Conservation (phyloP, 306 rosid genomes). For the Amphicarpaea edgeworthii region DNA sequence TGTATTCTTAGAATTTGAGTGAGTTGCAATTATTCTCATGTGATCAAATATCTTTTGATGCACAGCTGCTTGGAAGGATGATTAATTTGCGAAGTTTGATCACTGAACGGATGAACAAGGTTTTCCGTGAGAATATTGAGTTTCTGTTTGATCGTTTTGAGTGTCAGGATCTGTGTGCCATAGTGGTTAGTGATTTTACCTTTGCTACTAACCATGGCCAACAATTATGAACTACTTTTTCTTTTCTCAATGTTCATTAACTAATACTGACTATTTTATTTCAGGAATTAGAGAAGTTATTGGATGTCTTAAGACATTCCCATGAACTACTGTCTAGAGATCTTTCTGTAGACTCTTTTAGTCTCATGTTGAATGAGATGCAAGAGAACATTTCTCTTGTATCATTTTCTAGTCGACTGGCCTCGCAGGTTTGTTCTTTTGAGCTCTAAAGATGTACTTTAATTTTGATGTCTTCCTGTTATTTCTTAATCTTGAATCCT, state of each 20-base stretch:
- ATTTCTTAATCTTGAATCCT: slow-evolving; percentile 26
- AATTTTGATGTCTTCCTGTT: slow-evolving; percentile 21
- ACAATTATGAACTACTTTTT: slow-evolving; percentile 25
- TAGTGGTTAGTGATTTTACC: slow-evolving; percentile 73
- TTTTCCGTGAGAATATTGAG: slow-evolving; percentile 92
- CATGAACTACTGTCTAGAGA: slow-evolving; percentile 85
- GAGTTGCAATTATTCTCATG: slow-evolving; percentile 14
- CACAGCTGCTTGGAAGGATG: slow-evolving; percentile 95
- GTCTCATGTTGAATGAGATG: slow-evolving; percentile 93
- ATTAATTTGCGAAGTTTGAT: slow-evolving; percentile 87
- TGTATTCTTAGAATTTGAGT: slow-evolving; percentile 1
- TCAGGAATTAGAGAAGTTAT: slow-evolving; percentile 91
- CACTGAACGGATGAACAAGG: slow-evolving; percentile 82
- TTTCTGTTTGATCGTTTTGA: slow-evolving; percentile 96
- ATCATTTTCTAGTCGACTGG: slow-evolving; percentile 94
- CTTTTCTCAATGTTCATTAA: slow-evolving; percentile 34
- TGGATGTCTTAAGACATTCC: slow-evolving; percentile 81
- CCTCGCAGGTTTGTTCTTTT: slow-evolving; percentile 83
- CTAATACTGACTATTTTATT: slow-evolving; percentile 45
- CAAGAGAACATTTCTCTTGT: slow-evolving; percentile 96
- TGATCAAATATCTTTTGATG: slow-evolving; percentile 42
- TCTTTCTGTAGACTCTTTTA: slow-evolving; percentile 84
- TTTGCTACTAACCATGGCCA: slow-evolving; percentile 42
- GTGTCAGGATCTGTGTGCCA: slow-evolving; percentile 95
- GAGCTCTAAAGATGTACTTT: slow-evolving; percentile 35